Evolutionary conservation across 139 green algal genomes (phyloP).

Genomic region (Pycnococcus provasolii): DNA sequence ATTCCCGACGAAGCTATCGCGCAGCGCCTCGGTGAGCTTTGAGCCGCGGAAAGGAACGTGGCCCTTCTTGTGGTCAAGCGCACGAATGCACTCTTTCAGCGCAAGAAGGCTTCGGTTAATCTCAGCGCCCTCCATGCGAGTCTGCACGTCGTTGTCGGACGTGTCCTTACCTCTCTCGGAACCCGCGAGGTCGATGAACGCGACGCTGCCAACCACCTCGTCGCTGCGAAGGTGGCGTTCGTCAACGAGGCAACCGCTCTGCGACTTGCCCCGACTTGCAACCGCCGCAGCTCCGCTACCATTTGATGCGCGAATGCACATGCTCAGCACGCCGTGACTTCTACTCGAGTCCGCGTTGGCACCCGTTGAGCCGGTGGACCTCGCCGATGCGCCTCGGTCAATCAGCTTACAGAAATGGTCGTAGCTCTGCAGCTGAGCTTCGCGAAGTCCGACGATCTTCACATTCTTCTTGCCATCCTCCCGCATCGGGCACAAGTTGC

Average conservation of each 20-base stretch:
- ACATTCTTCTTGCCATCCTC: conserved; percentile 85
- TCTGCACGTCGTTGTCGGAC: conserved; percentile 82
- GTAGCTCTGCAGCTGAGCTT: conserved; percentile 33
- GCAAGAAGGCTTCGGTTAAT: conserved; percentile 97
- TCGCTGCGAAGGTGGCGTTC: not conserved
- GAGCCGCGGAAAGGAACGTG: conserved; percentile 92
- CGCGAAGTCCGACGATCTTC: conserved; percentile 56
- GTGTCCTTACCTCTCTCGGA: conserved; percentile 92
- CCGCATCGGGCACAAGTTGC: conserved; percentile 76
- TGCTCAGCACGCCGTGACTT: conserved; percentile 81
- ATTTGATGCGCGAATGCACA: no score
- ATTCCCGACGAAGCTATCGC: conserved; percentile 63
- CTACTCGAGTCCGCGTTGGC: conserved; percentile 92
- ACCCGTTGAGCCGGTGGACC: conserved; percentile 79
- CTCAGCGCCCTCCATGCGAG: conserved; percentile 81
- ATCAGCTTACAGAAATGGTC: conserved; percentile 32
- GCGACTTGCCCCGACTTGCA: no score
- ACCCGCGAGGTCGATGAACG: conserved; percentile 94
- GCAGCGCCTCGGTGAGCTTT: conserved; percentile 80
- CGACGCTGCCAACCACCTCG: conserved; percentile 71
- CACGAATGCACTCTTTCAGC: conserved; percentile 85
- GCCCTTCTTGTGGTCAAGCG: conserved; percentile 68
- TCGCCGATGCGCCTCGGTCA: conserved; percentile 49
- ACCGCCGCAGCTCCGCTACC: no score
- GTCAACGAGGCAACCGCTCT: no score